phyloP scores from a whole-genome alignment of 1,284 basidiomycete genomes.

The Agaricales sp. region DNA sequence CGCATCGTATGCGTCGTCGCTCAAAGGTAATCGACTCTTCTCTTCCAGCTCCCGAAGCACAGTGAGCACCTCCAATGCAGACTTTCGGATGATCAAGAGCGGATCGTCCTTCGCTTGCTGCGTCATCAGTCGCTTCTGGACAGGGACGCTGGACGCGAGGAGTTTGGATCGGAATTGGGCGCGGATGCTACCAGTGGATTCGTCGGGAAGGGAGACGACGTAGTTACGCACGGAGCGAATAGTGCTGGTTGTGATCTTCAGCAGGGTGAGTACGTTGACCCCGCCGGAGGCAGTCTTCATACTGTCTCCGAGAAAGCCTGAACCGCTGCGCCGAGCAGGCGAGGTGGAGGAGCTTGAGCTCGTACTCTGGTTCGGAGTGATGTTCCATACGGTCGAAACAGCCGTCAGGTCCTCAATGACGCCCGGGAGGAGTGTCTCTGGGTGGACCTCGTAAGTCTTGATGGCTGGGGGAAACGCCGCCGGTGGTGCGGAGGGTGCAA shows the following conservation, averaged over 20 bases:
- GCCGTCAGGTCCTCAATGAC: conserved; percentile 62
- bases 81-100: conserved; percentile 53
- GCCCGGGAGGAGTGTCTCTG: conserved; percentile 58
- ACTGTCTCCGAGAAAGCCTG: conserved; percentile 16
- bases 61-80: conserved; percentile 69
- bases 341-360: conserved; percentile 12
- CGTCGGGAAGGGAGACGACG: conserved; percentile 68
- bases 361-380: conserved; percentile 14
- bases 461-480: conserved; percentile 39
- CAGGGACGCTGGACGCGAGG: conserved; percentile 26
- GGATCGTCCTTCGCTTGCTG: conserved; percentile 30
- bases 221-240: conserved; percentile 77
- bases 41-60: conserved; percentile 66
- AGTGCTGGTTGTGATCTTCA: conserved; percentile 67
- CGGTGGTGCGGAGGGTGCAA: conserved; percentile 33
- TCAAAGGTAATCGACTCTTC: conserved; percentile 48
- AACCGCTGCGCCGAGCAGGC: not conserved
- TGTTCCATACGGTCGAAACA: conserved; percentile 46
- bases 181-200: conserved; percentile 43
- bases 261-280: conserved; percentile 51
- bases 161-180: conserved; percentile 35
- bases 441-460: conserved; percentile 60
- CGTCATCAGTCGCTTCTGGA: not conserved
- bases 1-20: conserved; percentile 66
- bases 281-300: conserved; percentile 6